Conservation (phyloP, 805 yeast species). For the Cyberlindnera samutprakarnensis region DNA sequence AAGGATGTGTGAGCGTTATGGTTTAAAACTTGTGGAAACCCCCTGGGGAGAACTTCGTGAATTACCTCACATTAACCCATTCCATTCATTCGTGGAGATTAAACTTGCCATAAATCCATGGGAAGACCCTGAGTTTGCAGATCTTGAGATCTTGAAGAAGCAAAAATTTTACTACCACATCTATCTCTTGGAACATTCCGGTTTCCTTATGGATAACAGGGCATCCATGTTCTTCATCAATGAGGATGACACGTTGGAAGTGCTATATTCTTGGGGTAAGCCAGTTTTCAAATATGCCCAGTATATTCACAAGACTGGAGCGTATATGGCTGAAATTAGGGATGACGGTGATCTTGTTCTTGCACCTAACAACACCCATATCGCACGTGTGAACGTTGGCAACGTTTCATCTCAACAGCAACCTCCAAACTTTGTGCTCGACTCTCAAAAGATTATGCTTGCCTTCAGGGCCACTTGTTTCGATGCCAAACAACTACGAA, state of each 20-base stretch:
- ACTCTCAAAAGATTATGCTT: slow-evolving; percentile 69
- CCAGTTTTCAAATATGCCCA: slow-evolving; percentile 80
- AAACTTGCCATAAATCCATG: slow-evolving; percentile 66
- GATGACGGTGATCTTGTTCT: slow-evolving; percentile 71
- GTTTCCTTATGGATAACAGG: slow-evolving; percentile 76
- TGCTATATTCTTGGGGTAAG: slow-evolving; percentile 85
- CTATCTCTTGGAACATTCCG: slow-evolving; percentile 58
- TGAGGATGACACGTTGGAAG: slow-evolving; percentile 46
- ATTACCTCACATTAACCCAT: slow-evolving; percentile 72
- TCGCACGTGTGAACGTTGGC: slow-evolving; percentile 59
- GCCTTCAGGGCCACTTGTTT: slow-evolving; percentile 58
- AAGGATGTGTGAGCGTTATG: slow-evolving; percentile 78
- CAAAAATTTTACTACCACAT: slow-evolving; percentile 72
- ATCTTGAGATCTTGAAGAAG: slow-evolving; percentile 32
- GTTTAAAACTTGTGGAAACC: slow-evolving; percentile 73
- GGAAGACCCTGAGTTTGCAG: slow-evolving; percentile 46
- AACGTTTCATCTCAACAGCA: slow-evolving; percentile 24
- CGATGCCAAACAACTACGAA: slow-evolving; percentile 38
- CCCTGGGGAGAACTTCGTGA: slow-evolving; percentile 86
- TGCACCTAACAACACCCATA: slow-evolving; percentile 82
- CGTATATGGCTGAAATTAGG: slow-evolving; percentile 80
- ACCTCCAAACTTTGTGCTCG: slow-evolving; percentile 33
- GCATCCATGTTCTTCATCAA: slow-evolving; percentile 54
- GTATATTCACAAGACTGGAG: slow-evolving; percentile 84
- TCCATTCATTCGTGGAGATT: slow-evolving; percentile 76